Evolutionary conservation across 73 alveolate species (phyloP).

Genomic region (Effrenium voratum): DNA sequence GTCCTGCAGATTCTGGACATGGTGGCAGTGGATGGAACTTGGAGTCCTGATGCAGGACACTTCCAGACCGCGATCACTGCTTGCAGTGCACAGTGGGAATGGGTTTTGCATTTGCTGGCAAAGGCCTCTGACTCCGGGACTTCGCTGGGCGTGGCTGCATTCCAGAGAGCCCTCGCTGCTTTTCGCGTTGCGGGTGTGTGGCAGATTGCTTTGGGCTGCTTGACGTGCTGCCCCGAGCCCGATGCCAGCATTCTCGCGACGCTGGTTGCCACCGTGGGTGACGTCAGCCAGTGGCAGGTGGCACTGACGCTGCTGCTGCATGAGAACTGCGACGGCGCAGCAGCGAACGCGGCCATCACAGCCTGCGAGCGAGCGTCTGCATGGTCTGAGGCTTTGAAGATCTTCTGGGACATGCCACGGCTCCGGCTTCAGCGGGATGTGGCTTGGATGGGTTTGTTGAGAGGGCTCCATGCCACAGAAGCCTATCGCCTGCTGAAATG

Average conservation of each 20-base stretch:
- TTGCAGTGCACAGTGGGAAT: conserved; percentile 30
- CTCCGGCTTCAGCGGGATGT: not conserved
- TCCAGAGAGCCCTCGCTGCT: not conserved
- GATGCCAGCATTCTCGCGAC: not conserved
- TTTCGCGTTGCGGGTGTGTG: conserved; percentile 1
- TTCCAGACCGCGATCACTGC: conserved; percentile 29
- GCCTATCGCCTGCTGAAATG: not conserved
- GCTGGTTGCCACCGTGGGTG: conserved; percentile 4
- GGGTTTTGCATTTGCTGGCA: not conserved
- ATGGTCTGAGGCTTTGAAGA: not conserved
- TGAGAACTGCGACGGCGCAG: not conserved
- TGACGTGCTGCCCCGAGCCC: not conserved
- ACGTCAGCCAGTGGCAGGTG: conserved; percentile 41
- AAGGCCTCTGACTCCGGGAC: not conserved
- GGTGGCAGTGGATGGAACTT: not conserved
- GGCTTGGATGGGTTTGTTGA: not conserved
- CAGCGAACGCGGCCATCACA: not conserved
- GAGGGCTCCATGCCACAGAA: not conserved
- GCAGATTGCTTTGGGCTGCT: conserved; percentile 15
- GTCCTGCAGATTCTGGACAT: not conserved
- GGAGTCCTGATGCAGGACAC: conserved; percentile 8
- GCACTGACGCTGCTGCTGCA: not conserved
- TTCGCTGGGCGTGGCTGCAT: not conserved
- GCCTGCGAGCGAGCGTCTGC: not conserved
- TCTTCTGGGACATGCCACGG: not conserved